Evolutionary conservation across 495 filamentous ascomycete species (phyloP).

Genomic region (Usnea hakonensis): DNA sequence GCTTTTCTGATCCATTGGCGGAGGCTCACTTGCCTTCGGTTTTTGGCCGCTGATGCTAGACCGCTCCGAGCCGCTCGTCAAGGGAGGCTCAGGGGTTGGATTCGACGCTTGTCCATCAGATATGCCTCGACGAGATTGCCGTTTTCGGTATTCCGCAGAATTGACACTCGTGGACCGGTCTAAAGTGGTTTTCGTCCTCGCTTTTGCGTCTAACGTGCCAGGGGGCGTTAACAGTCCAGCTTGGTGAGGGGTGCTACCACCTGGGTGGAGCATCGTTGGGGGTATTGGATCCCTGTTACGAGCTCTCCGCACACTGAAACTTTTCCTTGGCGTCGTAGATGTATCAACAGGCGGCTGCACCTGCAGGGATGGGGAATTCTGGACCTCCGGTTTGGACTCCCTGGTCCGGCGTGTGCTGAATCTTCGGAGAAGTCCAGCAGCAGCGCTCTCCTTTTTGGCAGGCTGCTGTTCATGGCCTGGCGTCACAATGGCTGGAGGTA

Average conservation of each 20-base stretch:
- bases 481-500: constrained; percentile 48
- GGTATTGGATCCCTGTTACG: constrained; percentile 54
- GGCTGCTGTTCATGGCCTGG: constrained; percentile 50
- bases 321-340: constrained; percentile 57
- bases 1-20: constrained; percentile 34
- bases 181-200: constrained; percentile 55
- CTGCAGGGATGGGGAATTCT: constrained; percentile 60
- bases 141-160: constrained; percentile 63
- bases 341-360: constrained; percentile 66
- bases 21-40: constrained; percentile 31
- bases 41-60: constrained; percentile 44
- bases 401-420: constrained; percentile 79
- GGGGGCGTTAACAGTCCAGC: constrained; percentile 67
- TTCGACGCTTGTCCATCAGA: constrained; percentile 44
- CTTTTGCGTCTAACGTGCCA: constrained; percentile 48
- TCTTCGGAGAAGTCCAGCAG: constrained; percentile 75
- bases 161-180: constrained; percentile 82
- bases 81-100: constrained; percentile 51
- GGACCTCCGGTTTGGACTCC: constrained; percentile 48
- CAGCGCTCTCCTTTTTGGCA: constrained; percentile 77
- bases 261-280: constrained; percentile 47
- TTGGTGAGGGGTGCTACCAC: constrained; percentile 61
- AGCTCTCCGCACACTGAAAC: constrained; percentile 70
- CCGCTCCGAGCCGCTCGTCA: constrained; percentile 73
- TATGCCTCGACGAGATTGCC: constrained; percentile 53